Base-by-base conservation (phyloP, 306 rosid species). In the Carpinus viminea region DNA sequence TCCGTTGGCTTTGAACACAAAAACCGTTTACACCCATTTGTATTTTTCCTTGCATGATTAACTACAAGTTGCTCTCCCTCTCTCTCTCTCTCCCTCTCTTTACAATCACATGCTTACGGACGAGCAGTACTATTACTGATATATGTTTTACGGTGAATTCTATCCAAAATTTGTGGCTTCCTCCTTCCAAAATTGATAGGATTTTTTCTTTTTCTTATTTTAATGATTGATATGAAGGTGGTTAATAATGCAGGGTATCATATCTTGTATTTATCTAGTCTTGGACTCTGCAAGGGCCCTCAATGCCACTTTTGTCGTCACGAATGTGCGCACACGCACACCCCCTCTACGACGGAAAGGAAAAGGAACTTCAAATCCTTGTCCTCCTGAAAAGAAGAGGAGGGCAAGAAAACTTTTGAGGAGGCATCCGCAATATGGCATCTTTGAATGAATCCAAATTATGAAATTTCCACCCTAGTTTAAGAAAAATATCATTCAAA, bases 311-410 rank as follows among this genome's bases (percentile, higher is more conserved):
- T 83, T 83, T 80, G 82, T 73, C 74, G 75, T 68, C 80, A 54
- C 80, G 72, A 86, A 60, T 61, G 82, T 79, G 76, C 75, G 75
- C 90, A 76, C 75, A 68, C 72, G 72, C 77, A 74, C 82, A 75
- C 41, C 17, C 70, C 76, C 68, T 65, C 57, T 68, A 68, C 76
- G 46, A 36, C 18, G 54, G 24, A 83, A 73, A 78, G 57, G 36
- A 16, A 64, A n/a, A n/a, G 68, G 34, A 43, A 2, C 65, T 73
- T 73, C 65, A 80, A 77, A 57, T 76, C 71, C 71, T 77, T 77
- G 85, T 77, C 82, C 52, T 24, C 82, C 77, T 73, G 77, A 52
- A 84, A 84, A 80, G 80, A 45, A 80, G 80, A 68, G 85, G 31
- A 16, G 73, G 4, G 4, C 43, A 45, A 60, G 64, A 70, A 65